Evolutionary conservation across 768 basidiomycete genomes (phyloP).

Genomic region (Termitomyces sp.): DNA sequence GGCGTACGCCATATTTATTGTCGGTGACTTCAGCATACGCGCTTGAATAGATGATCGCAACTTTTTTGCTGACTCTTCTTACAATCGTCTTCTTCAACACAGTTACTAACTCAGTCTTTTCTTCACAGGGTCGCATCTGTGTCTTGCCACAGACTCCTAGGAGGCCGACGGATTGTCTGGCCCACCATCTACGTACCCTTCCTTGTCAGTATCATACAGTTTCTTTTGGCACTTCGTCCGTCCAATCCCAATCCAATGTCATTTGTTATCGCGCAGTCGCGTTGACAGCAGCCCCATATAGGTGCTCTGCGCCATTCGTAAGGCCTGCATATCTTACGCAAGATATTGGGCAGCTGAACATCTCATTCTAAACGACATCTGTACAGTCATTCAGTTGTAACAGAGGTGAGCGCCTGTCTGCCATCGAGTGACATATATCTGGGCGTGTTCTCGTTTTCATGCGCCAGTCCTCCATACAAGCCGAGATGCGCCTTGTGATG

Average conservation of each 20-base stretch:
- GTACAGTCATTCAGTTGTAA: neutral
- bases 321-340: neutral
- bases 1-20: conserved; percentile 63
- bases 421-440: neutral
- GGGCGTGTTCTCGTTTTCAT: neutral
- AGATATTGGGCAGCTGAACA: neutral
- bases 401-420: conserved; percentile 6
- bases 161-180: neutral
- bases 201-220: conserved; percentile 12
- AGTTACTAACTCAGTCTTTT: neutral
- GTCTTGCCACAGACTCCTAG: neutral
- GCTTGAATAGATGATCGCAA: conserved; percentile 42
- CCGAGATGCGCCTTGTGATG: neutral
- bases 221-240: conserved; percentile 1
- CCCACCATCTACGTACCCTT: conserved; percentile 10
- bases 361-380: neutral
- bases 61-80: conserved; percentile 35
- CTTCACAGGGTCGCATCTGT: neutral
- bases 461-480: neutral
- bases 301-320: conserved; percentile 3
- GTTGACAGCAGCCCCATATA: conserved; percentile 13
- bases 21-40: conserved; percentile 43
- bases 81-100: neutral
- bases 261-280: conserved; percentile 4
- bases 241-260: conserved; percentile 8